Evolutionary conservation across 1,139 yeast genomes (phyloP), one percentile per base, ranked within the genome.

Genomic region (Pneumocystis wakefieldiae): DNA sequence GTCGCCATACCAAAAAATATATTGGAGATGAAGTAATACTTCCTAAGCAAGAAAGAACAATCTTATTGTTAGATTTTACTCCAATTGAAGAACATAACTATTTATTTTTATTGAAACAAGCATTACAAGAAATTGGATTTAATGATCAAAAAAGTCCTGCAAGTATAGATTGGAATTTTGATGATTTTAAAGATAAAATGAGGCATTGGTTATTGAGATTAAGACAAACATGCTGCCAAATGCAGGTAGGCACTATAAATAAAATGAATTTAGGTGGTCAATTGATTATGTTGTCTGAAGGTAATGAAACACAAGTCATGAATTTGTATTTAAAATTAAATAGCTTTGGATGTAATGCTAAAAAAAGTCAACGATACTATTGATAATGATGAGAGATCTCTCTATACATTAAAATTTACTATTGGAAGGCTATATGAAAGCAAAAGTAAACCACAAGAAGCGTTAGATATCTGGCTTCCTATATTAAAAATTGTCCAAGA

Each of bases 71-170:
- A 14, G 89, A 90, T 3, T 87, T 92, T 71, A 83, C 87, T 6
- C 82, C 88, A 0, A 81, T 91, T 24, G 97, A 91, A 70, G 87
- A 86, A 71, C 90, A 87, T 70, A 84, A 87, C 69, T 92, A 91
- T 71, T 80, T 83, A 62, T 83, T 83, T 68, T 70, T 84, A 53
- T 81, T 83, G 69, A 78, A 80, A 29, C 79, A 81, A 28, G 87
- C 90, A 70, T 75, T 89, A 61, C 76, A 80, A 0, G 83, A 83
- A 5, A 85, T 85, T 58, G 83, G 85, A 2, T 73, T 87, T 2
- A 81, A 83, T 68, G 79, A 78, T 1, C 74, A 77, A 62, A 92
- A 91, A 0, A 77, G 77, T 39, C 85, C 89, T 0, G 58, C 66
- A 6, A 60, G 62, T 4, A 64, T 59, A 32, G 62, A 59, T 59